These are phyloP conservation scores for Penicillium fuscoglaucum DNA, from an alignment of 2,329 filamentous ascomycete species.

Conservation along the genomic window DNA sequence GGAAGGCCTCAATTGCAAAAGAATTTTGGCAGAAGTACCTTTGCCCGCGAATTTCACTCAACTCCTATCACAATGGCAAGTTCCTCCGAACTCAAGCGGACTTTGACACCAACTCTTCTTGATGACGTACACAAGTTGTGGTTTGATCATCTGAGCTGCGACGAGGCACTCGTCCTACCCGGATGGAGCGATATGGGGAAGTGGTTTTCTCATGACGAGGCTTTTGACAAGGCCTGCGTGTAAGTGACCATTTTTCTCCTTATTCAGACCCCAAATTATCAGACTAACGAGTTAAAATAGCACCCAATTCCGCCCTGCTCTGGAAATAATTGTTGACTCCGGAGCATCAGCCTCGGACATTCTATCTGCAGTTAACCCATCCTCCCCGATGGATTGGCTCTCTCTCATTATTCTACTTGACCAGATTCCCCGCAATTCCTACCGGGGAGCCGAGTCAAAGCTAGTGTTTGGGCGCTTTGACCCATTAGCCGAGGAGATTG, in stretches of 20 bases:
- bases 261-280: background rate
- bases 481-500: conserved; percentile 52
- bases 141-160: conserved; percentile 24
- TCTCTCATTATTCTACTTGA: conserved; percentile 60
- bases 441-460: conserved; percentile 50
- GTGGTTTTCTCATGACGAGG: conserved; percentile 21
- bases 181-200: conserved; percentile 20
- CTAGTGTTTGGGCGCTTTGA: conserved; percentile 60
- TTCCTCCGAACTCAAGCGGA: conserved; percentile 12
- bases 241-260: conserved; percentile 4
- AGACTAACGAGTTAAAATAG: conserved; percentile 9
- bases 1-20: background rate
- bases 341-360: conserved; percentile 18
- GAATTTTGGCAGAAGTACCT: background rate
- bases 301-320: conserved; percentile 20
- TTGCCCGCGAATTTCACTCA: conserved; percentile 4
- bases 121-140: conserved; percentile 25
- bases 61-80: conserved; percentile 9
- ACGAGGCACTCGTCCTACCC: conserved; percentile 22
- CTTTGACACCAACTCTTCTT: conserved; percentile 21
- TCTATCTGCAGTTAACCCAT: conserved; percentile 17
- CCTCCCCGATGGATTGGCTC: conserved; percentile 36
- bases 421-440: conserved; percentile 63
- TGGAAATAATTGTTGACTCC: conserved; percentile 19
- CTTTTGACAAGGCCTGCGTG: conserved; percentile 24